A percentile compares a stretch with the other conserved stretches of the same genome.
phyloP scores from a whole-genome alignment of 257 asterid genomes.

The Solanum habrochaites region DNA sequence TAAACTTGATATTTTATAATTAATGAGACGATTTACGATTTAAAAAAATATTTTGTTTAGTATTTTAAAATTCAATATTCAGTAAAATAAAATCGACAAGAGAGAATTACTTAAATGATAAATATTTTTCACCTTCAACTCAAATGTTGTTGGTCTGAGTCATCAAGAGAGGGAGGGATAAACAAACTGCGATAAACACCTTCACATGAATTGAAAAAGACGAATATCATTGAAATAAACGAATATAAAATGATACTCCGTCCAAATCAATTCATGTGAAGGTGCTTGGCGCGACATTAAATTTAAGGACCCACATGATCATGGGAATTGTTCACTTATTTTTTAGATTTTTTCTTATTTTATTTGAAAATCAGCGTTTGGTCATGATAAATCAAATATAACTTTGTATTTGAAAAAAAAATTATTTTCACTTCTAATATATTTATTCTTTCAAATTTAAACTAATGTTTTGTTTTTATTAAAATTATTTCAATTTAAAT shows the following conservation, averaged over 20 bases:
- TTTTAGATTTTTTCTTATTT: neutral
- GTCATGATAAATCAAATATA: neutral
- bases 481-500: neutral
- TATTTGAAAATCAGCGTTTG: neutral
- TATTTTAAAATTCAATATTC: neutral
- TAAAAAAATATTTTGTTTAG: neutral
- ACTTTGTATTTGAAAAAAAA: neutral
- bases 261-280: neutral
- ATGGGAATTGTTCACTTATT: neutral
- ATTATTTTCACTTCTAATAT: neutral
- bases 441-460: neutral
- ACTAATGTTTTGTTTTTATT: neutral
- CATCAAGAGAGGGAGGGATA: neutral
- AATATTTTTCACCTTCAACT: neutral
- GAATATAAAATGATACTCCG: neutral
- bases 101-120: neutral
- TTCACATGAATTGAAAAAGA: neutral
- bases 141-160: neutral
- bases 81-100: neutral
- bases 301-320: neutral
- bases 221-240: too few species aligned
- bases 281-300: neutral
- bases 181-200: neutral
- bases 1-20: neutral
- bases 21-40: neutral